Evolutionary conservation across 2,329 filamentous ascomycete genomes (phyloP), one percentile per base, ranked within the genome.

Genomic region (Cadophora gregata): DNA sequence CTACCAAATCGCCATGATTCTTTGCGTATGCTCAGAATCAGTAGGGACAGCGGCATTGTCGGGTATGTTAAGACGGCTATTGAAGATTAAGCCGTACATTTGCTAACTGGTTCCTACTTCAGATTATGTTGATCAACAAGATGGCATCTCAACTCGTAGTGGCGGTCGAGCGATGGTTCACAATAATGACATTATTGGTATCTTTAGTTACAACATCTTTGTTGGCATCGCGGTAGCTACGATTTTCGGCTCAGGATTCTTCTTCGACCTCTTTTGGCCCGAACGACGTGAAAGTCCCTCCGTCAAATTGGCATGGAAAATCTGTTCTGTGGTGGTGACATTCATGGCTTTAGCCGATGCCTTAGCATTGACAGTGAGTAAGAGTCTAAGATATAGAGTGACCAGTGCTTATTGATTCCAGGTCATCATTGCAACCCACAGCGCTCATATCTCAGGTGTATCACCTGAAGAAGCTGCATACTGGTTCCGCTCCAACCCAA

Each of bases 211-310:
- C 78, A 87, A 88, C 73, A 86, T 88, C 72, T 87, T 86, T 68
- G 81, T 84, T 8, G 85, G 86, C 24, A 79, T 88, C 36, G 84
- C 82, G 21, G 82, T 87, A 9, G 85, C 85, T 16, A 84, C 82
- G 55, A 83, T 88, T 71, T 88, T 88, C 71, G 85, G 85, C 25
- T 81, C 82, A 0, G 85, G 82, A 0, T 88, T 88, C 79, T 87
- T 88, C 79, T 87, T 88, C 76, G 86, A 88, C 72, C 81, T 88
- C 3, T 86, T 87, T 77, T 88, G 84, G 84, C 85, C 85, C 0
- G 84, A 85, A 61, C 80, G 85, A 58, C 74, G 79, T 10, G 85
- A 88, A 68, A 81, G 78, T 4, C 73, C 68, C 24, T 74, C 78
- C 24, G 84, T 87, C 3, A 81, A 82, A 59, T 70, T 81, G n/a